These are phyloP conservation scores for Coniella lustricola DNA, from an alignment of 2,329 filamentous ascomycete genomes.

Conservation along the genomic window DNA sequence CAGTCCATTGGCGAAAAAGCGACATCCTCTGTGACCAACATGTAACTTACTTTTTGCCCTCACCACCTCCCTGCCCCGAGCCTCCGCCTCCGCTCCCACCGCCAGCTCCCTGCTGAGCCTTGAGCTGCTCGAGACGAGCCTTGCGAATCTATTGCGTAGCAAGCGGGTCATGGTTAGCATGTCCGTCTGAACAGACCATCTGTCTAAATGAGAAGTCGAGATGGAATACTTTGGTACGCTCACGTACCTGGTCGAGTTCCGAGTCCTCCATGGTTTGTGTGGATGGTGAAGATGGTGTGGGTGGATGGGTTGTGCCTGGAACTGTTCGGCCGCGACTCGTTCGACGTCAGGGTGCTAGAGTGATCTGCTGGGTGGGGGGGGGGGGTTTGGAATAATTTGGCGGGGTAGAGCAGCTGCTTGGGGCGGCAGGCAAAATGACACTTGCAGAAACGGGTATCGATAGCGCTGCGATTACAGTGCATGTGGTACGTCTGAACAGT, in stretches of 20 bases:
- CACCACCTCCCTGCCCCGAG: conserved; percentile 47
- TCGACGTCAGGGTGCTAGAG: too few relatives aligned
- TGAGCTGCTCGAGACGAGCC: conserved; percentile 88
- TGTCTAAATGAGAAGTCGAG: too few relatives aligned
- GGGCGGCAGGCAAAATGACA: neutral
- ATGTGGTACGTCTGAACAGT: neutral
- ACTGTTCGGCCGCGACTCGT: too few relatives aligned
- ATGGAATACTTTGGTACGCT: too few relatives aligned
- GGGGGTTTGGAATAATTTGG: conserved; percentile 10
- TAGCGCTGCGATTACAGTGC: neutral
- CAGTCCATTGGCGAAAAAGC: neutral
- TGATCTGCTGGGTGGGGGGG: too few relatives aligned
- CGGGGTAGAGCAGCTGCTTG: conserved; percentile 9
- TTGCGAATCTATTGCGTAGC: conserved; percentile 80
- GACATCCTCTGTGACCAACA: neutral
- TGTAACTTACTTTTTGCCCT: conserved; percentile 55
- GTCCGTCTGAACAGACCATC: too few relatives aligned
- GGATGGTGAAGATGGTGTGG: neutral
- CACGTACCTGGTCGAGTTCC: conserved; percentile 18
- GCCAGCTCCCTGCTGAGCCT: conserved; percentile 56
- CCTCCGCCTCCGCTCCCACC: conserved; percentile 39
- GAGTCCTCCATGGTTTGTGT: conserved; percentile 17
- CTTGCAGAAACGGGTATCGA: conserved; percentile 1
- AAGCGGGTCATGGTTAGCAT: neutral
- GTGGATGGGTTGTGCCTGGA: neutral